Evolutionary conservation across 2,329 filamentous ascomycete genomes (phyloP).

Genomic region (Talaromyces marneffei): DNA sequence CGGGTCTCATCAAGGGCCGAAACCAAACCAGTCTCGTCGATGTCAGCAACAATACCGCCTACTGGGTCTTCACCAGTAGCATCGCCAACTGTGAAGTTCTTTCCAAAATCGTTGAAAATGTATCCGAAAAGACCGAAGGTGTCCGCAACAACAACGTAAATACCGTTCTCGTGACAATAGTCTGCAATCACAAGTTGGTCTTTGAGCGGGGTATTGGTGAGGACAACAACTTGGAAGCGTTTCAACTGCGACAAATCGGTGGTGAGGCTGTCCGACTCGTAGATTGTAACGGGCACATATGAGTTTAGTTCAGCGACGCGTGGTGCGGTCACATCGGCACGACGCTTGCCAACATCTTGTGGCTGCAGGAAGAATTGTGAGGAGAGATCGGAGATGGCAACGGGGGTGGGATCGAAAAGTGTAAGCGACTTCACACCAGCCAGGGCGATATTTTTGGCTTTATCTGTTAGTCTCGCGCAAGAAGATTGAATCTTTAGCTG

Average conservation of each 20-base stretch:
- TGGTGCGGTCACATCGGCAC: constrained; percentile 79
- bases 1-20: constrained; percentile 91
- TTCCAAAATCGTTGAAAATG: constrained; percentile 95
- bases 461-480: neutral
- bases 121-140: constrained; percentile 91
- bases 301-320: constrained; percentile 91
- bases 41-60: constrained; percentile 81
- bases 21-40: constrained; percentile 83
- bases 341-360: constrained; percentile 84
- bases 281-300: constrained; percentile 84
- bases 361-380: constrained; percentile 93
- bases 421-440: constrained; percentile 97
- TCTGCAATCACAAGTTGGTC: constrained; percentile 80
- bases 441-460: constrained; percentile 93
- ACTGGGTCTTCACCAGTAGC: constrained; percentile 82
- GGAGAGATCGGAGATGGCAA: constrained; percentile 80
- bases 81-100: constrained; percentile 86
- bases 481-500: neutral
- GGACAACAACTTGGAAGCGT: constrained; percentile 84
- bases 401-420: constrained; percentile 81
- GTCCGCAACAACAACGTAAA: constrained; percentile 81
- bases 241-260: constrained; percentile 76
- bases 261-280: constrained; percentile 58
- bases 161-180: constrained; percentile 89
- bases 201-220: constrained; percentile 76